Evolutionary conservation across 352 stramenopile species (phyloP), one percentile per base, ranked within the genome.

Genomic region (Phytophthora citrophthora): DNA sequence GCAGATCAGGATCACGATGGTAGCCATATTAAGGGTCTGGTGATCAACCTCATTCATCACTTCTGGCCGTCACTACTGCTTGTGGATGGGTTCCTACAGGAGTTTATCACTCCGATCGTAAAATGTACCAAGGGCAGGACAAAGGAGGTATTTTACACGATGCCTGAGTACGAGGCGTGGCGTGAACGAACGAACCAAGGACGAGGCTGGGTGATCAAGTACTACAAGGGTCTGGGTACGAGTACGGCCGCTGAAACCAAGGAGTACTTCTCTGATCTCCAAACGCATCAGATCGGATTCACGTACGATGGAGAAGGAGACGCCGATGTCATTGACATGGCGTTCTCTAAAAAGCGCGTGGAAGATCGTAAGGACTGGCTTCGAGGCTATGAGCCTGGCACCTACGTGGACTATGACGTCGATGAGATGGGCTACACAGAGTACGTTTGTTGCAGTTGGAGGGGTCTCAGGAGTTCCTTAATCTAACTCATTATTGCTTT

Each of bases 141-240:
- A n/a, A 83, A 67, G 1, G 70, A 97, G 38, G 91, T 96, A 2
- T 99, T 99, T 67, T 99, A 98, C 76, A 99, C 97, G 4, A 97
- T 99, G 80, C 88, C 95, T 5, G 96, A 99, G 76, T 99, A 99
- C 70, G 88, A 98, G 66, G 70, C 67, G 13, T 99, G 97, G 97
- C 84, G 95, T 18, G 83, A 86, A 53, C 78, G 34, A 38, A 90
- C 79, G 6, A 95, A 96, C 58, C 88, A 97, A 50, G 87, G 96
- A 20, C 96, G 93, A 51, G 91, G 94, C 24, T 99, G 94, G 90
- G 89, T 89, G 29, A 96, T 99, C 58, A 99, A 99, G 89, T 99
- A 99, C 77, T 99, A 99, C 82, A 99, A 99, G 89, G 97, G 97
- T 96, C 87, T 99, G 20, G 97, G 97, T 86, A 99, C 97, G n/a